Percentiles rank a stretch among this genome's conserved stretches.
Conservation (phyloP, 2,329 filamentous ascomycete genomes). For the Bipolaris gigantea region DNA sequence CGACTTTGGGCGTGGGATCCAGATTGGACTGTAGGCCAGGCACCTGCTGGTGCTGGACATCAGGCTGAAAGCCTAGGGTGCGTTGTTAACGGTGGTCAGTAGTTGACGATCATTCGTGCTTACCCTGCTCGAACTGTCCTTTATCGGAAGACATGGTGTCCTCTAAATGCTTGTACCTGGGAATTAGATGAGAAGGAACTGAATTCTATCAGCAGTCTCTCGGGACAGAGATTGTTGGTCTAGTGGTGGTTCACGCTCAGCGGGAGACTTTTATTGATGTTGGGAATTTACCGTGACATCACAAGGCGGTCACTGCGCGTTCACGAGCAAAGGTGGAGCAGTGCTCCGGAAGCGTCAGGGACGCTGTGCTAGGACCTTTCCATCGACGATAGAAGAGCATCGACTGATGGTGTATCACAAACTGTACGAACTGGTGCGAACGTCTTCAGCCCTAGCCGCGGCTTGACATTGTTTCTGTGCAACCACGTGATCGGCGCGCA, state of each 20-base stretch:
- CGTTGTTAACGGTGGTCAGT: conserved; percentile 1
- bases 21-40: conserved; percentile 61
- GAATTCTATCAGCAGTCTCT: not conserved
- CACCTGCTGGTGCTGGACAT: conserved; percentile 54
- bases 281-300: conserved; percentile 30
- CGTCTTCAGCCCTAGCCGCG: conserved; percentile 12
- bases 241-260: not conserved
- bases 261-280: conserved; percentile 16
- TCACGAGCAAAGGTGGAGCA: conserved; percentile 21
- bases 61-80: conserved; percentile 52
- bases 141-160: conserved; percentile 54
- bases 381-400: conserved; percentile 5
- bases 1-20: conserved; percentile 61
- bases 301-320: conserved; percentile 24
- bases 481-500: not conserved
- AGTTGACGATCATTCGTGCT: not conserved
- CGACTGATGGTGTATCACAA: conserved; percentile 1
- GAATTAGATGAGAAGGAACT: not conserved
- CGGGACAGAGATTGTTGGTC: not conserved
- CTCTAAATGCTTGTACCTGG: conserved; percentile 35
- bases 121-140: conserved; percentile 43
- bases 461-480: not conserved
- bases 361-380: not conserved
- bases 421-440: conserved; percentile 11
- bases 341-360: not conserved